phyloP scores from a whole-genome alignment of 2,329 filamentous ascomycete genomes.

The Ascochyta clinopodiicola region DNA sequence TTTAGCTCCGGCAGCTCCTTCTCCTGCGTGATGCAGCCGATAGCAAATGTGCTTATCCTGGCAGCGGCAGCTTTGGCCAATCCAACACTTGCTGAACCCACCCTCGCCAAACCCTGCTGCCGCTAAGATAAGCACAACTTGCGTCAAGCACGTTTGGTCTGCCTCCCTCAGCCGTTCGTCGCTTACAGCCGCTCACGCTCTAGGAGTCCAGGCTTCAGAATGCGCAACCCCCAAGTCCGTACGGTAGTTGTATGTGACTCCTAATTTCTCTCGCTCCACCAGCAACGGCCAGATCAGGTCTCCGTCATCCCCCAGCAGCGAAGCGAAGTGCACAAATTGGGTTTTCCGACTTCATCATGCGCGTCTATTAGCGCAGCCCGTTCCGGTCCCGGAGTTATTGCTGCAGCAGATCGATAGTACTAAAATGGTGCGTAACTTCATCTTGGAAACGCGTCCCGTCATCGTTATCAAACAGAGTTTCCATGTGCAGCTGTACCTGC shows the following conservation, averaged over 20 bases:
- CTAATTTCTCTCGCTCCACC: background rate
- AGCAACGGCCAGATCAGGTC: constrained; percentile 6
- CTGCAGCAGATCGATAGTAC: constrained; percentile 17
- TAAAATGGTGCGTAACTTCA: constrained; percentile 7
- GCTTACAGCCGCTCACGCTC: constrained; percentile 33
- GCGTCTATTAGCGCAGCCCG: constrained; percentile 12
- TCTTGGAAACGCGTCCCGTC: constrained; percentile 3
- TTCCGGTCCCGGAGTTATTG: constrained; percentile 16
- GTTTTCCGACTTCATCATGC: constrained; percentile 2
- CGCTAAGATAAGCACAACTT: constrained; percentile 29
- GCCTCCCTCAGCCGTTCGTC: constrained; percentile 26
- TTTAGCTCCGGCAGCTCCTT: constrained; percentile 28
- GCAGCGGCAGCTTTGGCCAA: background rate
- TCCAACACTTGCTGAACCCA: constrained; percentile 8
- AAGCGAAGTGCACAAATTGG: constrained; percentile 17
- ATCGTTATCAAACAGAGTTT: constrained; percentile 8
- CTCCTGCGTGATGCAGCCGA: constrained; percentile 42
- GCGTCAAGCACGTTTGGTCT: constrained; percentile 43
- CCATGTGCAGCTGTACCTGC: constrained; percentile 39
- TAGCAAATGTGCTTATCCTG: constrained; percentile 13
- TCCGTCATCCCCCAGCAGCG: constrained; percentile 12
- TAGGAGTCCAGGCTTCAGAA: constrained; percentile 10
- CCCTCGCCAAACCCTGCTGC: constrained; percentile 42
- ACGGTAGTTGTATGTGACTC: constrained; percentile 15
- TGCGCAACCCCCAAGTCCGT: constrained; percentile 3